Conservation (phyloP, 495 filamentous ascomycete genomes). For the Trichoderma parareesei region DNA sequence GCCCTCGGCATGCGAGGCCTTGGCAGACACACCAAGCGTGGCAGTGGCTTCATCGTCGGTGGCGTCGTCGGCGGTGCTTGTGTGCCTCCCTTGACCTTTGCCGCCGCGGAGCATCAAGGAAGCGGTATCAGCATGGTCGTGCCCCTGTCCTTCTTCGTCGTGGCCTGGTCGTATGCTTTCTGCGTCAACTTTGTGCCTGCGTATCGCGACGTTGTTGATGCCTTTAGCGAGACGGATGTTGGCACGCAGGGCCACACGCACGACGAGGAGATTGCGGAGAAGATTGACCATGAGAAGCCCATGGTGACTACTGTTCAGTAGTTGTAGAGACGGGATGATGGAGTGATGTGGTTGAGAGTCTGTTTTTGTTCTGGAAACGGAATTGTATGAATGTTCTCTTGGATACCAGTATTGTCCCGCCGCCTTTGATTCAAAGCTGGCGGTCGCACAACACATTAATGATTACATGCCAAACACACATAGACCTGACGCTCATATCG, state of each 20-base stretch:
- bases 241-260: constrained; percentile 34
- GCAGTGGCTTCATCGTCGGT: constrained; percentile 53
- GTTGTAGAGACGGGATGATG: neutral
- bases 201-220: constrained; percentile 4
- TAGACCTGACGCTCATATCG: neutral
- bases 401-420: neutral
- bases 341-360: neutral
- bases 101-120: constrained; percentile 39
- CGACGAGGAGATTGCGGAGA: constrained; percentile 33
- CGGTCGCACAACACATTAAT: neutral
- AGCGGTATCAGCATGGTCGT: constrained; percentile 37
- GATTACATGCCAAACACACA: neutral
- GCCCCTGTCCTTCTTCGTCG: constrained; percentile 31
- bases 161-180: constrained; percentile 31
- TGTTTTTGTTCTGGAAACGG: neutral
- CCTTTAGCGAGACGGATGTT: constrained; percentile 3
- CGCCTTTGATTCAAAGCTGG: neutral
- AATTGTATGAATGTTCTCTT: neutral
- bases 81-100: constrained; percentile 55
- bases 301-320: neutral
- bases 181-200: constrained; percentile 16
- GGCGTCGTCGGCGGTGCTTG: constrained; percentile 56
- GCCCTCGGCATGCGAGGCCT: constrained; percentile 60
- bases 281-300: neutral
- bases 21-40: constrained; percentile 60